These are phyloP conservation scores for Pseudogymnoascus sp. DNA, from an alignment of 2,329 filamentous ascomycete genomes.

Conservation along the genomic window DNA sequence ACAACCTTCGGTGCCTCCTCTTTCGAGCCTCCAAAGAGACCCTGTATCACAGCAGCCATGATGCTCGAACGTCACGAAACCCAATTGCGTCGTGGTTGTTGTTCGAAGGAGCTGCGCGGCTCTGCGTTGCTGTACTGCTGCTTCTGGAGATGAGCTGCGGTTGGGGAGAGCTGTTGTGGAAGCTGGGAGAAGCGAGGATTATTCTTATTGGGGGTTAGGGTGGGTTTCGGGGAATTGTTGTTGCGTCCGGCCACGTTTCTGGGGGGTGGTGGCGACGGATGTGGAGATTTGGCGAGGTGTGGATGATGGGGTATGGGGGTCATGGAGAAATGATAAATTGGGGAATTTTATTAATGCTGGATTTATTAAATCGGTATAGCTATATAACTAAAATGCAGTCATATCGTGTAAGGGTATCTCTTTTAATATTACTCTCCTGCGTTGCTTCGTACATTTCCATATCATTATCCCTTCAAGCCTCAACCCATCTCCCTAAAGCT, in stretches of 20 bases:
- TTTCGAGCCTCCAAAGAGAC: conserved; percentile 61
- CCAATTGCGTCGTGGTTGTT: not conserved
- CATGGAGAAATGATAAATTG: too few relatives aligned
- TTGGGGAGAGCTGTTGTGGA: conserved; percentile 4
- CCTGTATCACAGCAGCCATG: conserved; percentile 36
- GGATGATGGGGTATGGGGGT: too few relatives aligned
- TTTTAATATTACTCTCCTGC: too few relatives aligned
- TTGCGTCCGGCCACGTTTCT: not conserved
- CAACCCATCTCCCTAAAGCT: too few relatives aligned
- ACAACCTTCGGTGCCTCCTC: conserved; percentile 36
- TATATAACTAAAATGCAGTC: too few relatives aligned
- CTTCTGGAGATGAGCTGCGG: not conserved
- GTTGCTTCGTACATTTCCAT: too few relatives aligned
- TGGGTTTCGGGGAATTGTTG: not conserved
- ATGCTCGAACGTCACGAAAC: conserved; percentile 10
- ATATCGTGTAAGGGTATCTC: too few relatives aligned
- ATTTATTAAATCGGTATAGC: too few relatives aligned
- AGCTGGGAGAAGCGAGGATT: conserved; percentile 7
- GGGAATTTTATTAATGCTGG: too few relatives aligned
- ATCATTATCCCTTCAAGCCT: too few relatives aligned
- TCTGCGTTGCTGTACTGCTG: not conserved
- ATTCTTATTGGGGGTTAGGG: not conserved
- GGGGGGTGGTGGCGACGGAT: not conserved
- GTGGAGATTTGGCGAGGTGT: not conserved
- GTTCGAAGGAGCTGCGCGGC: not conserved